These are phyloP conservation scores for Diddensiella santjacobensis DNA, from an alignment of 805 yeast genomes.

Conservation along the genomic window DNA sequence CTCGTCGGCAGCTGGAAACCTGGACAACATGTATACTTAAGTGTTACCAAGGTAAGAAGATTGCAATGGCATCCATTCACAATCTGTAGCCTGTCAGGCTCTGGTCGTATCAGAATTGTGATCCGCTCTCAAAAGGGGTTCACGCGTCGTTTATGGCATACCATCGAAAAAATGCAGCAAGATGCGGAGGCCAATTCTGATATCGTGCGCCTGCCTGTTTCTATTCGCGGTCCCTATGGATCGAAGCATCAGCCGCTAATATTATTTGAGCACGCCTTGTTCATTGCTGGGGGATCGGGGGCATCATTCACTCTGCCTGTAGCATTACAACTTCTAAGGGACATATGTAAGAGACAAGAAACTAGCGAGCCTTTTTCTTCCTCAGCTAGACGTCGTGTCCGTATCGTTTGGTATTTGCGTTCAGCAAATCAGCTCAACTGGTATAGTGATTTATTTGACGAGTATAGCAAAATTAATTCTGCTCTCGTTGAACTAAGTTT, in stretches of 20 bases:
- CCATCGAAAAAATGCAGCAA: slow-evolving; percentile 25
- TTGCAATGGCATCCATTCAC: slow-evolving; percentile 49
- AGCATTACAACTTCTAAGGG: slow-evolving; percentile 39
- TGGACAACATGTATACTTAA: slow-evolving; percentile 46
- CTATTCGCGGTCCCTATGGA: slow-evolving; percentile 45
- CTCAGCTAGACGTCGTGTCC: slow-evolving; percentile 25
- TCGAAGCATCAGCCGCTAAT: slow-evolving; percentile 41
- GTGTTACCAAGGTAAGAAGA: slow-evolving; percentile 37
- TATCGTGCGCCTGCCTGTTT: slow-evolving; percentile 31
- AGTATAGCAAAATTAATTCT: slow-evolving; percentile 17
- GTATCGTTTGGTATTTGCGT: slow-evolving; percentile 37
- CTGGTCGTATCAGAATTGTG: slow-evolving; percentile 40
- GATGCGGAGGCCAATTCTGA: slow-evolving; percentile 16
- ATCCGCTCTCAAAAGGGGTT: slow-evolving; percentile 43
- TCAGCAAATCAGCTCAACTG: slow-evolving; percentile 32
- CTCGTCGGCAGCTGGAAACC: slow-evolving; percentile 44
- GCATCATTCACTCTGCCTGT: slow-evolving; percentile 45
- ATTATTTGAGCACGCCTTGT: slow-evolving; percentile 40
- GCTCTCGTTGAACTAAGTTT: slow-evolving; percentile 21
- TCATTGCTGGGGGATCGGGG: slow-evolving; percentile 46
- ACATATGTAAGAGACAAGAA: slow-evolving; percentile 3
- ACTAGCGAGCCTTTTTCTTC: slow-evolving; percentile 1
- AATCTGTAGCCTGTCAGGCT: slow-evolving; percentile 38
- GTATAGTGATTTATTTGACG: slow-evolving; percentile 37
- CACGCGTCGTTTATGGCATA: slow-evolving; percentile 37